phyloP scores from a whole-genome alignment of 495 filamentous ascomycete genomes.

The Daldinia loculata region DNA sequence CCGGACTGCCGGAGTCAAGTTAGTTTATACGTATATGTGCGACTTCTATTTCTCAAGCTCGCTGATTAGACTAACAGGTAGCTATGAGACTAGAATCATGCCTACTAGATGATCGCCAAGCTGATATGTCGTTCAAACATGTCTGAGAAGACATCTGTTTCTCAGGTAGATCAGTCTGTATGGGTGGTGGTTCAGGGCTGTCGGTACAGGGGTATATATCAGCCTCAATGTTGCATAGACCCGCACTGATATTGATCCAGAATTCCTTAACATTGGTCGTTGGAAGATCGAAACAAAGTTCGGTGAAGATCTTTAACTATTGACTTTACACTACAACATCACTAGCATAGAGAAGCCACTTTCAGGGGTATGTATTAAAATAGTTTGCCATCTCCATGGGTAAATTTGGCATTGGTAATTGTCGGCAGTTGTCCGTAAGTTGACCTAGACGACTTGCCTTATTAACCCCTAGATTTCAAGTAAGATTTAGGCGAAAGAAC shows the following conservation, averaged over 20 bases:
- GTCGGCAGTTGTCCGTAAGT: conserved; percentile 18
- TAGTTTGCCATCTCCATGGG: conserved; percentile 1
- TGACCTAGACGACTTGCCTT: conserved; percentile 4
- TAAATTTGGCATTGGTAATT: background rate
- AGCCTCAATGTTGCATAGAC: conserved; percentile 24
- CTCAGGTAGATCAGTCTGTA: background rate
- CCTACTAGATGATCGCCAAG: conserved; percentile 5
- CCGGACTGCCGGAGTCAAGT: background rate
- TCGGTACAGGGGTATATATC: conserved; percentile 21
- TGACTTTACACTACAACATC: conserved; percentile 19
- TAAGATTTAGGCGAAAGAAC: background rate
- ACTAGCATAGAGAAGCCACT: background rate
- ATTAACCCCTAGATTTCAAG: conserved; percentile 1
- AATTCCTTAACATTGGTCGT: conserved; percentile 33
- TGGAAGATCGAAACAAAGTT: conserved; percentile 41
- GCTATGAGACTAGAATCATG: background rate
- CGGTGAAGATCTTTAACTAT: conserved; percentile 28
- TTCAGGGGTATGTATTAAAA: conserved; percentile 21
- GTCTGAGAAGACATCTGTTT: background rate
- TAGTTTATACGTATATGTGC: conserved; percentile 3
- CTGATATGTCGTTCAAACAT: conserved; percentile 13
- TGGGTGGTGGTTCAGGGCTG: background rate
- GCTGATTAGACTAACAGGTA: background rate
- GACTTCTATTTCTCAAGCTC: background rate
- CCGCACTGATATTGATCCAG: conserved; percentile 28